Evolutionary conservation across 106 monocot genomes (phyloP), one percentile per base, ranked within the genome.

Genomic region (Dendrobium chrysotoxum): DNA sequence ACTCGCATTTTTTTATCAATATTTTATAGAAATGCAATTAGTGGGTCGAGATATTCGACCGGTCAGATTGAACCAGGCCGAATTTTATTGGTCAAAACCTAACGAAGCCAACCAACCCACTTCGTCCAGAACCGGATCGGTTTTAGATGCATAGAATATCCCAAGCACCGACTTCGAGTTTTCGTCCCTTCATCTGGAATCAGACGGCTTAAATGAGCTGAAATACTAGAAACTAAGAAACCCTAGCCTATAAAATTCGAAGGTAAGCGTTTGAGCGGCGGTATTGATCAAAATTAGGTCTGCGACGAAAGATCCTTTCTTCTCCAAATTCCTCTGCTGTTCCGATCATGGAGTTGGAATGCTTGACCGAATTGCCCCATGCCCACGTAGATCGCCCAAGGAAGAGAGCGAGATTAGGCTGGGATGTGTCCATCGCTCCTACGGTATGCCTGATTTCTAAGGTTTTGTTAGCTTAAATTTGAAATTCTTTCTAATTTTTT

Each of bases 271-370:
- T 5, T 23, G 26, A 7, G n/a, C 7, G 25, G 2, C 26, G 64
- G 25, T 26, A 5, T 70, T 70, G 70, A 11, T 12, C 31, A 11
- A 30, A 0, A 28, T 5, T 26, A 23, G 13, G 70, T 35, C 15
- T 8, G 0, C 38, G 35, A 31, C 12, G 28, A 70, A 70, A 70
- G 15, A 31, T 31, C 1, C 2, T 8, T 35, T 23, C 1, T 40
- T 70, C 15, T 3, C 21, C 40, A 20, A 40, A 15, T 41, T 74
- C 28, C 4, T 21, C 25, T 1, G 47, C 76, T 16, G 12, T 50
- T 23, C 25, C 26, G 81, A 77, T 77, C 79, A 86, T 82, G 86
- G 89, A 85, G 83, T 83, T 87, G 85, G 90, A 90, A 78, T 79
- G 79, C 61, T 5, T 79, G 40, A 78, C 85, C 0, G 87, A 90